Percentiles rank a stretch among this genome's conserved stretches.
Evolutionary conservation across 116 monocot species (phyloP).

Genomic region (Zostera marina): DNA sequence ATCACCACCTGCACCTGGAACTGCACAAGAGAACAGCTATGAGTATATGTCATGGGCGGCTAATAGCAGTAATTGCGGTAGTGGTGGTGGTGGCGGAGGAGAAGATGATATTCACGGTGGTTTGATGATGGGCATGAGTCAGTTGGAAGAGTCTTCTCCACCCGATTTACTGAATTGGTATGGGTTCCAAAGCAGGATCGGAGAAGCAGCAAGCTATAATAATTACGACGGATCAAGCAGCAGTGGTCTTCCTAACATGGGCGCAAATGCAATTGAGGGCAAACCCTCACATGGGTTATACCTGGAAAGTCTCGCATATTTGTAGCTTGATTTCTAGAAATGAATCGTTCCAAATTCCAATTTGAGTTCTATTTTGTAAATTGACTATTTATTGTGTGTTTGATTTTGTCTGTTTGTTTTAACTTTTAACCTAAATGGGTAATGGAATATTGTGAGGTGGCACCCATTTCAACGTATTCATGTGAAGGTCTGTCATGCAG

Average conservation of each 20-base stretch:
- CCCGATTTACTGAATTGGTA: slow-evolving; percentile 5
- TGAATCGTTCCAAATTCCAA: background rate
- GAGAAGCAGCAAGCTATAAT: background rate
- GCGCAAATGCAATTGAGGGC: background rate
- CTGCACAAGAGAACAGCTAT: too few relatives aligned
- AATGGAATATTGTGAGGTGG: background rate
- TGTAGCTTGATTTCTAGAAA: background rate
- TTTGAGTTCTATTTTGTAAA: background rate
- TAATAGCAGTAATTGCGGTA: background rate
- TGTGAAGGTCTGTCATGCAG: slow-evolving; percentile 2
- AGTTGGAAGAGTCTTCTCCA: background rate
- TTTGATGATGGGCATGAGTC: background rate
- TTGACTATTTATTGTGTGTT: background rate
- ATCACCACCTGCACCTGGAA: slow-evolving; percentile 7
- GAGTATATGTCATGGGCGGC: slow-evolving; percentile 2
- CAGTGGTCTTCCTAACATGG: background rate
- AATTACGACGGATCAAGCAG: background rate
- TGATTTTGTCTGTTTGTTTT: too few relatives aligned
- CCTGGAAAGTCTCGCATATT: slow-evolving; percentile 3
- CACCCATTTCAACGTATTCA: background rate
- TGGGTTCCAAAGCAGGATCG: background rate
- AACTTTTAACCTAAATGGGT: background rate
- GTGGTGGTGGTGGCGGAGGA: too few relatives aligned
- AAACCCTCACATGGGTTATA: slow-evolving; percentile 2
- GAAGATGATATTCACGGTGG: too few relatives aligned